These are phyloP conservation scores for Trapa bicornis DNA, from an alignment of 345 rosid genomes.

Conservation along the genomic window DNA sequence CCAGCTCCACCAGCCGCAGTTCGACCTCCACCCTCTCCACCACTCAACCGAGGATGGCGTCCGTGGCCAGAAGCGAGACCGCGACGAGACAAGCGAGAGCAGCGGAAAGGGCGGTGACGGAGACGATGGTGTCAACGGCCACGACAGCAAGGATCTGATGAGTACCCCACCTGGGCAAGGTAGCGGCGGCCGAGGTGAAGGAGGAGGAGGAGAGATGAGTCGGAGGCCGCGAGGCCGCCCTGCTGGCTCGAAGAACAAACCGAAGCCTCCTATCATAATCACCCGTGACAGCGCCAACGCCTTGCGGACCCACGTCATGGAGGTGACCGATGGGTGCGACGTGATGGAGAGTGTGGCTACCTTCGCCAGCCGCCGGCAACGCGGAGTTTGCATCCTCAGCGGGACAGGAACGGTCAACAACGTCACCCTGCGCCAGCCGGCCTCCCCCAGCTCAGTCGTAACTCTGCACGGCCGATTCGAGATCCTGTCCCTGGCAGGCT, in stretches of 20 bases:
- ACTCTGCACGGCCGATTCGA: too few species aligned
- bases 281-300: slow-evolving; percentile 16
- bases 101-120: slow-evolving; percentile 9
- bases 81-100: slow-evolving; percentile 43
- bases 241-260: slow-evolving; percentile 45
- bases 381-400: slow-evolving; percentile 24
- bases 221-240: slow-evolving; percentile 43
- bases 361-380: slow-evolving; percentile 20
- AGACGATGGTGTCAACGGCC: slow-evolving; percentile 5
- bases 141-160: slow-evolving; percentile 8
- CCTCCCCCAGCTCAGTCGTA: slow-evolving; percentile 1
- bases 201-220: too few species aligned
- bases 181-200: too few species aligned
- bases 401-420: slow-evolving; percentile 31
- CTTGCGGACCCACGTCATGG: slow-evolving; percentile 31
- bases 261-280: slow-evolving; percentile 31
- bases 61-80: slow-evolving; percentile 55
- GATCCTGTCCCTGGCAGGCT: too few species aligned
- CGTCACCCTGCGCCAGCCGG: slow-evolving; percentile 33
- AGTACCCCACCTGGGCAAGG: slow-evolving; percentile 6
- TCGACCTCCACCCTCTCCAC: slow-evolving; percentile 36
- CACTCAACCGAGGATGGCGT: slow-evolving; percentile 50
- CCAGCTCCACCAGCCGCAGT: slow-evolving; percentile 66
- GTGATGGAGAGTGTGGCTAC: slow-evolving; percentile 23
- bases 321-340: slow-evolving; percentile 41